These are phyloP conservation scores for Phoenix roebelenii DNA, from an alignment of 176 grass and related monocot species.

Conservation along the genomic window DNA sequence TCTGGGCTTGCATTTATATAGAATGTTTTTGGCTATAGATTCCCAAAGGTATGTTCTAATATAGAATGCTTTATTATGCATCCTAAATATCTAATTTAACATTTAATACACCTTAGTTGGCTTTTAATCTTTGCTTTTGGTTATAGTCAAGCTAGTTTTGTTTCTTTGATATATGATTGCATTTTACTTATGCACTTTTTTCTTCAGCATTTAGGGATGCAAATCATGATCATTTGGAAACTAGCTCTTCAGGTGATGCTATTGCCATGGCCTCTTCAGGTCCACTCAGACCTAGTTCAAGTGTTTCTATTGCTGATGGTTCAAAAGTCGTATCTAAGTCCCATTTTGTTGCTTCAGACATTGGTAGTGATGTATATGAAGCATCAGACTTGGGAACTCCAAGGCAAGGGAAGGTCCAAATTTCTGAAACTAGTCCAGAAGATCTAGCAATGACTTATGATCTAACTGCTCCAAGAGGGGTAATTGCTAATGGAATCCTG, in stretches of 20 bases:
- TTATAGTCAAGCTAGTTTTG: too few relatives aligned
- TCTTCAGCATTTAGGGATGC: constrained; percentile 62
- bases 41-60: too few relatives aligned
- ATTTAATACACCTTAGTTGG: too few relatives aligned
- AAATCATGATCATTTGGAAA: constrained; percentile 46
- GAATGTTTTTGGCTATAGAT: too few relatives aligned
- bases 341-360: constrained; percentile 22
- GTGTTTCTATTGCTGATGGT: constrained; percentile 24
- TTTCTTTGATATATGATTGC: background rate
- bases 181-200: background rate
- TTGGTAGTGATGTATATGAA: constrained; percentile 29
- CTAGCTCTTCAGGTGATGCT: constrained; percentile 39
- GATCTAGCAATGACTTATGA: constrained; percentile 15
- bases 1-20: too few relatives aligned
- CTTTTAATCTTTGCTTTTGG: too few relatives aligned
- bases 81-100: too few relatives aligned
- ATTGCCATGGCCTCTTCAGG: constrained; percentile 15
- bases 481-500: constrained; percentile 42
- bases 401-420: constrained; percentile 22
- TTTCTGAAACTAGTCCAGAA: constrained; percentile 21
- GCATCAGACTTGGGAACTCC: constrained; percentile 25
- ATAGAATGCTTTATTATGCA: too few relatives aligned
- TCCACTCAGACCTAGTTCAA: constrained; percentile 35
- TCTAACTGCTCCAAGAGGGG: constrained; percentile 23
- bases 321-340: constrained; percentile 21